Evolutionary conservation across 768 basidiomycete species (phyloP).

Genomic region (Mycena capillaripes): DNA sequence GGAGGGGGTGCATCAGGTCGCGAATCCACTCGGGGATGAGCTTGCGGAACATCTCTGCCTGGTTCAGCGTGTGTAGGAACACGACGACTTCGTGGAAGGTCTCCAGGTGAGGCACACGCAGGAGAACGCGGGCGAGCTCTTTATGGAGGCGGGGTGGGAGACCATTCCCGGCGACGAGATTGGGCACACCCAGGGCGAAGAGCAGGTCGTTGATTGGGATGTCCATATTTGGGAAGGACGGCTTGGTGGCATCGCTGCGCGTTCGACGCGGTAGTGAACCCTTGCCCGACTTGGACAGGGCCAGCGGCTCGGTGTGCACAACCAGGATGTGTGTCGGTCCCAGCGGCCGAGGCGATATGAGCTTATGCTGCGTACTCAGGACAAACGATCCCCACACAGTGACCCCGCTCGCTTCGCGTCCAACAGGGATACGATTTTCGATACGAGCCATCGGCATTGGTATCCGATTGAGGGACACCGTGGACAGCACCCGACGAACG

Average conservation of each 20-base stretch:
- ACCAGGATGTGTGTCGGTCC: constrained; percentile 55
- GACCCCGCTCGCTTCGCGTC: constrained; percentile 28
- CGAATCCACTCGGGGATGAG: constrained; percentile 55
- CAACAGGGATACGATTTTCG: constrained; percentile 28
- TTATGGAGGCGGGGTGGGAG: constrained; percentile 52
- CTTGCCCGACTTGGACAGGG: constrained; percentile 18
- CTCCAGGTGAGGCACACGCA: constrained; percentile 50
- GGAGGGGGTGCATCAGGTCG: constrained; percentile 52
- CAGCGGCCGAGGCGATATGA: constrained; percentile 53
- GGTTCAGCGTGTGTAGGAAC: constrained; percentile 56
- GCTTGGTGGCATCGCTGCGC: constrained; percentile 10
- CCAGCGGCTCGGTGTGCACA: constrained; percentile 35
- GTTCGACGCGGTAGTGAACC: constrained; percentile 9
- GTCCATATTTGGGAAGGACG: constrained; percentile 42
- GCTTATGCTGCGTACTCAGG: constrained; percentile 45
- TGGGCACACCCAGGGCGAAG: constrained; percentile 53
- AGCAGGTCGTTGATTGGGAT: constrained; percentile 56
- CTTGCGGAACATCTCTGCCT: constrained; percentile 51
- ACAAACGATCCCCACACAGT: constrained; percentile 43
- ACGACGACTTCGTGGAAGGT: constrained; percentile 52
- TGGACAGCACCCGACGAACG: constrained; percentile 45
- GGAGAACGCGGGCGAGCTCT: constrained; percentile 49
- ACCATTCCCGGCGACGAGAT: constrained; percentile 37
- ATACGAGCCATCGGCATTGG: constrained; percentile 32
- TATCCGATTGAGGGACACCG: constrained; percentile 39